phyloP scores from a whole-genome alignment of 208 protist species.

The Porcisia deanei region DNA sequence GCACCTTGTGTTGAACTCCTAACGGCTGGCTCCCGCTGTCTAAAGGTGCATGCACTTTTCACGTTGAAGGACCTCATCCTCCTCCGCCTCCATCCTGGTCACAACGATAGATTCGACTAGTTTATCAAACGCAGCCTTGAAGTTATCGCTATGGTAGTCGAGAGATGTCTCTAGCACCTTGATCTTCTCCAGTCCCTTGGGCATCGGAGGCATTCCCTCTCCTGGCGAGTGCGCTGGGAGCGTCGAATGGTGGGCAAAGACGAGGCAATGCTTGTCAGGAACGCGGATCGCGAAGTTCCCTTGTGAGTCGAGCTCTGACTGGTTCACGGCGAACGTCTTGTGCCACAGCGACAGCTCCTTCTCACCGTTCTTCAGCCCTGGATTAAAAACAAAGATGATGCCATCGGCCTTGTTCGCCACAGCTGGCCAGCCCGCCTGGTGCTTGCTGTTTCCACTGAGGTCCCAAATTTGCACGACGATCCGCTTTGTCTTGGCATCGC shows the following conservation, averaged over 20 bases:
- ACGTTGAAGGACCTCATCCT: slow-evolving; percentile 66
- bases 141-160: slow-evolving; percentile 90
- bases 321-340: slow-evolving; percentile 86
- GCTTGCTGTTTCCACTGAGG: slow-evolving; percentile 73
- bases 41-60: slow-evolving; percentile 37
- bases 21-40: no score
- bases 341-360: slow-evolving; percentile 90
- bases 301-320: slow-evolving; percentile 63
- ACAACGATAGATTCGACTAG: slow-evolving; percentile 76
- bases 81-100: slow-evolving; percentile 65
- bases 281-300: slow-evolving; percentile 72
- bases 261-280: slow-evolving; percentile 56
- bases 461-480: slow-evolving; percentile 90
- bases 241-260: slow-evolving; percentile 83
- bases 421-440: slow-evolving; percentile 90
- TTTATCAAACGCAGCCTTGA: slow-evolving; percentile 89
- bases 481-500: slow-evolving; percentile 44
- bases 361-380: slow-evolving; percentile 64
- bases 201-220: slow-evolving; percentile 52
- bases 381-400: slow-evolving; percentile 92
- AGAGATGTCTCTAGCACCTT: slow-evolving; percentile 83
- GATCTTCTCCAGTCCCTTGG: slow-evolving; percentile 77
- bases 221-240: slow-evolving; percentile 31
- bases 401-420: slow-evolving; percentile 68
- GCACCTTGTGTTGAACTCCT: background rate